Evolutionary conservation across 495 filamentous ascomycete genomes (phyloP), one percentile per base, ranked within the genome.

Genomic region (Xylaria flabelliformis): DNA sequence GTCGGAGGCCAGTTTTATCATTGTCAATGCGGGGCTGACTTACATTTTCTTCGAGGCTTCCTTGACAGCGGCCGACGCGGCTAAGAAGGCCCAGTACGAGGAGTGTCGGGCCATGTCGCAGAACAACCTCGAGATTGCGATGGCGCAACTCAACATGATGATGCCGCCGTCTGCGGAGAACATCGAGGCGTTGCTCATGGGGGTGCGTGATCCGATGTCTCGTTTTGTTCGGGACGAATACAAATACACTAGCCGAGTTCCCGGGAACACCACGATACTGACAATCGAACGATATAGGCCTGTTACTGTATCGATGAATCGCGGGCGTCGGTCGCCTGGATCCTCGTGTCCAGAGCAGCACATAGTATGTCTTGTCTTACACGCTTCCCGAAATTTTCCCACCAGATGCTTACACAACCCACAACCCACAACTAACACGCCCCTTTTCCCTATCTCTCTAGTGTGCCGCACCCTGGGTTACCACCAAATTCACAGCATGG

Each of bases 401-500:
- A 5, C 59, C 1, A 3, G 8, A 29, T 41, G 9, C 34, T 2
- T 34, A 17, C 55, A 7, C 6, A 7, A n/a, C n/a, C n/a, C n/a
- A n/a, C n/a, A n/a, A n/a, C 55, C 19, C 13, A 8, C 29, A 50
- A 44, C 55, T 63, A 21, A 58, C 69, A 48, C 17, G 7, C 44
- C 19, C 68, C 32, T 24, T 46, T n/a, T 51, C n/a, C n/a, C 21
- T 34, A 24, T 7, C 9, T 2, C 12, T 26, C 3, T 24, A 72
- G 70, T 92, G 64, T 91, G 89, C 76, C 88, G 91, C 71, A 88
- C 83, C 0, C 83, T 91, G 0, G 91, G 90, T 15, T 91, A 89
- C 70, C 90, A 93, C 74, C 88, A 89, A 26, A 76, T 83, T 1
- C 83, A 84, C 8, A 83, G 83, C 1, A 87, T 87, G 82, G 83